Conservation (phyloP, 768 basidiomycete genomes). For the Xanthoconium purpureum region DNA sequence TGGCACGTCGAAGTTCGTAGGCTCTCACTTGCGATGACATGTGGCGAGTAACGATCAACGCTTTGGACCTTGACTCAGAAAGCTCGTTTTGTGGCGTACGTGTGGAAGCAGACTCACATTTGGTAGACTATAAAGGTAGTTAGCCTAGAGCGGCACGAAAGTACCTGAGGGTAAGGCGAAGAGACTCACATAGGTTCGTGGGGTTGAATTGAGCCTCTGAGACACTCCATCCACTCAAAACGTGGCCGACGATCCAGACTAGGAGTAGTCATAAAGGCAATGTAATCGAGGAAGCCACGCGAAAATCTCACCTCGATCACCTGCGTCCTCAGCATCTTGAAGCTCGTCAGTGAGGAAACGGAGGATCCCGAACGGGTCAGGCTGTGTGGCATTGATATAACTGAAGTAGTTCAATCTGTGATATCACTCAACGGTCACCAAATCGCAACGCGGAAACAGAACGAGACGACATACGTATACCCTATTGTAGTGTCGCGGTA, state of each 20-base stretch:
- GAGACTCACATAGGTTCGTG: constrained; percentile 41
- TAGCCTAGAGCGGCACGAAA: not conserved
- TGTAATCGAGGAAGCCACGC: no score
- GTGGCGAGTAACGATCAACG: constrained; percentile 46
- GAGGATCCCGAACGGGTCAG: constrained; percentile 48
- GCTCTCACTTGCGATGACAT: constrained; percentile 42
- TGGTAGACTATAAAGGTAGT: constrained; percentile 39
- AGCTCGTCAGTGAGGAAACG: constrained; percentile 51
- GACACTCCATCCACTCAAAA: constrained; percentile 46
- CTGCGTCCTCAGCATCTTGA: constrained; percentile 49
- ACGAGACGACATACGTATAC: constrained; percentile 30
- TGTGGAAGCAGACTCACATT: constrained; percentile 31
- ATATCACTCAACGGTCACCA: not conserved
- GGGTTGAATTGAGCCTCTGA: constrained; percentile 41
- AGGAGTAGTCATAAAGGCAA: not conserved
- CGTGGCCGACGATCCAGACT: constrained; percentile 53
- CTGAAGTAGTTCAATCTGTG: constrained; percentile 44
- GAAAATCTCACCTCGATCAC: constrained; percentile 37
- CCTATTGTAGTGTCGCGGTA: constrained; percentile 14
- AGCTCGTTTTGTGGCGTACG: no score
- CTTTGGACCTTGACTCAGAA: constrained; percentile 19
- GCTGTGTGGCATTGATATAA: constrained; percentile 45
- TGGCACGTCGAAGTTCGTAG: not conserved
- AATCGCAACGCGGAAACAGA: not conserved
- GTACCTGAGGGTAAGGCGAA: not conserved